These are phyloP conservation scores for Chaetothyriales sp. DNA, from an alignment of 2,329 filamentous ascomycete genomes.

Conservation along the genomic window DNA sequence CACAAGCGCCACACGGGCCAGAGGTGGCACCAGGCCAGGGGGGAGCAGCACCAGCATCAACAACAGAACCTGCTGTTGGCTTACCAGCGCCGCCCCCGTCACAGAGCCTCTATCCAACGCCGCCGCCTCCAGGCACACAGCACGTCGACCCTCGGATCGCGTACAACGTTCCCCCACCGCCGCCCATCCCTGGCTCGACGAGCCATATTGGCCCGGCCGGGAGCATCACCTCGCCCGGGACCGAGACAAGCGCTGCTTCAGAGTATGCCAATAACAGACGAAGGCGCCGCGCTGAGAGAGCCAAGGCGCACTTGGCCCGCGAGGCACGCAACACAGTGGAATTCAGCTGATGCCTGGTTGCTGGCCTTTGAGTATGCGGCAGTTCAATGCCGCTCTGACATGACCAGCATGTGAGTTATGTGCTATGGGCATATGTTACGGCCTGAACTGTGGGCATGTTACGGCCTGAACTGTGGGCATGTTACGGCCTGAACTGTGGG, in stretches of 20 bases:
- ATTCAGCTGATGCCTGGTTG: constrained; percentile 10
- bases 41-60: constrained; percentile 15
- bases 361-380: too few relatives aligned
- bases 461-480: too few relatives aligned
- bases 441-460: too few relatives aligned
- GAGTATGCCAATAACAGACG: constrained; percentile 42
- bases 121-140: constrained; percentile 11
- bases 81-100: constrained; percentile 5
- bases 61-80: constrained; percentile 12
- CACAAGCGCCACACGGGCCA: constrained; percentile 26
- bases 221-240: constrained; percentile 32
- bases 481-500: too few relatives aligned
- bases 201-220: constrained; percentile 29
- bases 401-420: too few relatives aligned
- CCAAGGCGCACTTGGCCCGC: constrained; percentile 32
- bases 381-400: too few relatives aligned
- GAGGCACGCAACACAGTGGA: constrained; percentile 25
- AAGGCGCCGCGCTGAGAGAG: constrained; percentile 40
- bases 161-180: constrained; percentile 15
- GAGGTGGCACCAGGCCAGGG: constrained; percentile 9
- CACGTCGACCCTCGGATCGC: constrained; percentile 8
- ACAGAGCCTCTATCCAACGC: constrained; percentile 9
- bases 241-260: constrained; percentile 30
- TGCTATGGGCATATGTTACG: too few relatives aligned
- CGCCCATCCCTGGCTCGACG: constrained; percentile 27